A percentile compares a stretch with the other conserved stretches of the same genome.
phyloP scores from a whole-genome alignment of 2,329 filamentous ascomycete genomes.

The Chlorencoelia australis region DNA sequence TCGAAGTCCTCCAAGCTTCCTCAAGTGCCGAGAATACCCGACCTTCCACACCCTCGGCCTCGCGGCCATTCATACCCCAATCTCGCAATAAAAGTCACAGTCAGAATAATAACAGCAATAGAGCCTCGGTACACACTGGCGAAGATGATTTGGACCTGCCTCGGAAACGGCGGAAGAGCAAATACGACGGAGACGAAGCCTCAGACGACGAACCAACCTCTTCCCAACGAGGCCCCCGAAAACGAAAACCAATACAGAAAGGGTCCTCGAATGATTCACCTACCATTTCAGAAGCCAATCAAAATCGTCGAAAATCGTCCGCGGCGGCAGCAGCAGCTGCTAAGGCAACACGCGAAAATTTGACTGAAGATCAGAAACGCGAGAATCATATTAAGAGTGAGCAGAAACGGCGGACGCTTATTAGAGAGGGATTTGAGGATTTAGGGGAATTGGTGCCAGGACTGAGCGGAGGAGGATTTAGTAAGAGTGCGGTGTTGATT shows the following conservation, averaged over 20 bases:
- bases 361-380: conserved; percentile 71
- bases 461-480: conserved; percentile 63
- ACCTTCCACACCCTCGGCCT: conserved; percentile 47
- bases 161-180: conserved; percentile 46
- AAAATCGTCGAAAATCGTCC: conserved; percentile 42
- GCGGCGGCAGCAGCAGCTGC: conserved; percentile 18
- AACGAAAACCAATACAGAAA: conserved; percentile 26
- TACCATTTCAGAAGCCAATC: conserved; percentile 12
- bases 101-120: neutral
- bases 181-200: conserved; percentile 29
- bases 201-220: conserved; percentile 30
- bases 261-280: conserved; percentile 17
- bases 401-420: conserved; percentile 72
- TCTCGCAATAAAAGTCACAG: neutral
- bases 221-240: conserved; percentile 28
- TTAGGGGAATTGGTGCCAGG: conserved; percentile 68
- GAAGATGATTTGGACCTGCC: conserved; percentile 33
- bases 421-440: conserved; percentile 73
- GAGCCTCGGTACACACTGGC: conserved; percentile 12
- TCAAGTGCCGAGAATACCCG: conserved; percentile 50
- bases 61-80: conserved; percentile 32
- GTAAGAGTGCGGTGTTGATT: conserved; percentile 70
- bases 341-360: conserved; percentile 47
- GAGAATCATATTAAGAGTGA: conserved; percentile 83
- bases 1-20: conserved; percentile 24